Conservation (phyloP, 768 basidiomycete genomes). For the Botryobasidium botryosum region DNA sequence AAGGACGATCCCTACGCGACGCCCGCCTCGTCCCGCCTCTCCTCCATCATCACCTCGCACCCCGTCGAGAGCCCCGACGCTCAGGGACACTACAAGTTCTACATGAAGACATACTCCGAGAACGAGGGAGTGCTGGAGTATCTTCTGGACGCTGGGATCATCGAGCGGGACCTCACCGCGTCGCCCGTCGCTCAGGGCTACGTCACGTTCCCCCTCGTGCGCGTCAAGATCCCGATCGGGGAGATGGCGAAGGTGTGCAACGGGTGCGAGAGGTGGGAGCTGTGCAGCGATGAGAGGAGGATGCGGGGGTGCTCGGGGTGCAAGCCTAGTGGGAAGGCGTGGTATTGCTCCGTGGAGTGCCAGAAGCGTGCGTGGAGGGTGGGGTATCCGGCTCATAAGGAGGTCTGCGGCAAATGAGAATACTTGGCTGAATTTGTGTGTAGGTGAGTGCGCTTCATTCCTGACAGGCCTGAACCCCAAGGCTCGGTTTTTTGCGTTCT, state of each 20-base stretch:
- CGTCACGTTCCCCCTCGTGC: slow-evolving; percentile 11
- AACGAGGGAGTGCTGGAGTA: slow-evolving; percentile 9
- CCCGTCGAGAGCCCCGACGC: background rate
- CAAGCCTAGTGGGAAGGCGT: slow-evolving; percentile 15
- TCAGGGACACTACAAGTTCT: background rate
- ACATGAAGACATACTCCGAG: slow-evolving; percentile 14
- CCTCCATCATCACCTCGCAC: slow-evolving; percentile 1
- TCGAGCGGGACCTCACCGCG: slow-evolving; percentile 8
- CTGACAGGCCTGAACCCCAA: no score
- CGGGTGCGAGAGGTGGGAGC: slow-evolving; percentile 8
- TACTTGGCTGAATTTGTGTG: no score
- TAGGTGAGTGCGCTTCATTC: no score
- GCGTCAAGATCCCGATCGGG: slow-evolving; percentile 4
- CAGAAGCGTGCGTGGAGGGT: slow-evolving; percentile 32
- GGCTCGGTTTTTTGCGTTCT: no score
- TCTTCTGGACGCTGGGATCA: slow-evolving; percentile 7
- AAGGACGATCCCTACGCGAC: background rate
- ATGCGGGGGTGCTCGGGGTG: slow-evolving; percentile 19
- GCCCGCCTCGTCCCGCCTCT: slow-evolving; percentile 3
- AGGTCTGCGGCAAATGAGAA: slow-evolving; percentile 6
- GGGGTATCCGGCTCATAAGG: slow-evolving; percentile 3
- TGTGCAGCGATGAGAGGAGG: background rate
- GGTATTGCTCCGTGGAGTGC: slow-evolving; percentile 30
- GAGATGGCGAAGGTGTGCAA: slow-evolving; percentile 12
- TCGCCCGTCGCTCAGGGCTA: slow-evolving; percentile 12